Conservation (phyloP, 2,329 filamentous ascomycete species). For the Pezicula radicicola region DNA sequence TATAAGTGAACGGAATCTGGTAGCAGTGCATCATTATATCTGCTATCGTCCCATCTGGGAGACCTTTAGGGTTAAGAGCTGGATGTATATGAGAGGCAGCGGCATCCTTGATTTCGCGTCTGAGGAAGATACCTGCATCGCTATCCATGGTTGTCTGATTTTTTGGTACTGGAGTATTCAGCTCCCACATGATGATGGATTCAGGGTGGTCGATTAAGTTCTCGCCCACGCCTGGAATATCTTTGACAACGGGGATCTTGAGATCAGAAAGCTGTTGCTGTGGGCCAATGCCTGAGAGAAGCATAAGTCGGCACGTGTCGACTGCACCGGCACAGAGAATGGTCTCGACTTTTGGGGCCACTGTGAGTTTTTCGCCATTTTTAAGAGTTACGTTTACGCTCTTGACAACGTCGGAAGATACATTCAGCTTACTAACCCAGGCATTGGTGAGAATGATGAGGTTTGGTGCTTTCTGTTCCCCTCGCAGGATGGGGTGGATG, state of each 20-base stretch:
- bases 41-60: slow-evolving; percentile 68
- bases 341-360: slow-evolving; percentile 71
- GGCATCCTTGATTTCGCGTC: slow-evolving; percentile 70
- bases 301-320: slow-evolving; percentile 33
- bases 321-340: slow-evolving; percentile 36
- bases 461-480: slow-evolving; percentile 79
- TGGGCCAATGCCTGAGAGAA: slow-evolving; percentile 36
- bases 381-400: slow-evolving; percentile 66
- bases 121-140: slow-evolving; percentile 61
- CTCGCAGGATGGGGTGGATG: slow-evolving; percentile 85
- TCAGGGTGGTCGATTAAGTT: slow-evolving; percentile 33
- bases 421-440: slow-evolving; percentile 80
- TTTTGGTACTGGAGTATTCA: slow-evolving; percentile 34
- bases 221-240: slow-evolving; percentile 32
- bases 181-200: slow-evolving; percentile 47
- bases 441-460: slow-evolving; percentile 83
- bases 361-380: slow-evolving; percentile 47
- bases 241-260: slow-evolving; percentile 26
- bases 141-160: slow-evolving; percentile 48
- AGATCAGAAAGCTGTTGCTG: slow-evolving; percentile 26
- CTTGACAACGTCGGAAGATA: slow-evolving; percentile 66
- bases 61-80: slow-evolving; percentile 29
- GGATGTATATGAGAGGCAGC: slow-evolving; percentile 44
- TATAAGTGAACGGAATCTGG: slow-evolving; percentile 88
- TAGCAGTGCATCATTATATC: slow-evolving; percentile 98